These are phyloP conservation scores for Phytophthora capsici DNA, from an alignment of 352 stramenopile genomes.

Conservation along the genomic window DNA sequence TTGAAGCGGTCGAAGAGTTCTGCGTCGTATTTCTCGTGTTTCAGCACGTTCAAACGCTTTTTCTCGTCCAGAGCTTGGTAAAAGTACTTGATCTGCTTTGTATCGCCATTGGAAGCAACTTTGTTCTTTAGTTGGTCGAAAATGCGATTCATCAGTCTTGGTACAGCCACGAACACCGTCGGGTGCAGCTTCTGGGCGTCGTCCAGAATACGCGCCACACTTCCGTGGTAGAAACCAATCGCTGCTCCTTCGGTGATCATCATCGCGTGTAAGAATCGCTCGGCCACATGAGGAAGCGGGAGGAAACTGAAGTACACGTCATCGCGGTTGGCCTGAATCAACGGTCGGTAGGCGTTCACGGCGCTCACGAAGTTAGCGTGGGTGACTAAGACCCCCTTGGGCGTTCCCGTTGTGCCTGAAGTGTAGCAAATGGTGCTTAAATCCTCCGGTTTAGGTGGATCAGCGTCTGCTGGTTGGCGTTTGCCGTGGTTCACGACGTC, in stretches of 20 bases:
- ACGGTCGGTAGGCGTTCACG: conserved; percentile 22
- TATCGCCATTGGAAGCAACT: conserved; percentile 37
- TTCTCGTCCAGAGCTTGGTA: conserved; percentile 55
- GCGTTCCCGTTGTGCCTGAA: conserved; percentile 64
- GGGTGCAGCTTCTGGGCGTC: conserved; percentile 89
- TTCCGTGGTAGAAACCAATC: conserved; percentile 77
- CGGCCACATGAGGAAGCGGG: conserved; percentile 96
- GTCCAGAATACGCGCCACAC: conserved; percentile 86
- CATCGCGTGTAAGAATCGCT: conserved; percentile 88
- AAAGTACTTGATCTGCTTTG: conserved; percentile 42
- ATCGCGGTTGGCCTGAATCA: conserved; percentile 30
- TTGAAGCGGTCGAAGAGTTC: conserved; percentile 96
- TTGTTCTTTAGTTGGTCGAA: conserved; percentile 90
- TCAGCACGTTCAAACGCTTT: conserved; percentile 37
- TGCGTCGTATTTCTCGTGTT: conserved; percentile 88
- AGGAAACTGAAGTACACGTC: conserved; percentile 95
- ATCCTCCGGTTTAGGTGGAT: conserved; percentile 69
- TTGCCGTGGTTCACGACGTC: conserved; percentile 40
- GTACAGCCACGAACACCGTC: conserved; percentile 91
- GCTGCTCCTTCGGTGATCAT: conserved; percentile 88
- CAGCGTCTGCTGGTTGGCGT: conserved; percentile 40
- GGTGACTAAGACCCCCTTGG: conserved; percentile 62
- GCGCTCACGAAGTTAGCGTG: conserved; percentile 51
- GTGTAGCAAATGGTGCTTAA: conserved; percentile 92
- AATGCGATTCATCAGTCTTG: conserved; percentile 94